Evolutionary conservation across 495 filamentous ascomycete species (phyloP).

Genomic region (Acidiella bohemica): DNA sequence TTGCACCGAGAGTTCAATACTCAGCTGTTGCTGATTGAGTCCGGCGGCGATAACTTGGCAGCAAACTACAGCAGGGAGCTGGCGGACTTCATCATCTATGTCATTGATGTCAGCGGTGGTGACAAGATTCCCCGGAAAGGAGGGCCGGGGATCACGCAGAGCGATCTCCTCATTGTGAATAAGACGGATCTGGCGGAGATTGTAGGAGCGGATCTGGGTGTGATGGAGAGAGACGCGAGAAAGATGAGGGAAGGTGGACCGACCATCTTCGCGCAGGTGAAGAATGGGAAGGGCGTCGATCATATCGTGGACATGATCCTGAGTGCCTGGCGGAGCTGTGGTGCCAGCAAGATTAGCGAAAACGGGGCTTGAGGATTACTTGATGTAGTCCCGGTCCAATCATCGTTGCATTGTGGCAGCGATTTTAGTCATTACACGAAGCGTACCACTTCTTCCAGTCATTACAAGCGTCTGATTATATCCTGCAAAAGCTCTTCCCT

Average conservation of each 20-base stretch:
- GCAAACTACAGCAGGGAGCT: slow-evolving; percentile 91
- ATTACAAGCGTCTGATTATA: no score
- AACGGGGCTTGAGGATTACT: no score
- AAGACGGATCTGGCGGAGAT: slow-evolving; percentile 90
- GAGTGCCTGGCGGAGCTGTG: slow-evolving; percentile 74
- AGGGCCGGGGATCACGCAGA: slow-evolving; percentile 91
- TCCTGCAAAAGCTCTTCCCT: no score
- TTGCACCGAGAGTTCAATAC: slow-evolving; percentile 63
- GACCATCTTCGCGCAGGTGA: slow-evolving; percentile 94
- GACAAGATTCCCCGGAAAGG: slow-evolving; percentile 96
- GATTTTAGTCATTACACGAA: no score
- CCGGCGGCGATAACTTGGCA: slow-evolving; percentile 88
- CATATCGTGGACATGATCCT: slow-evolving; percentile 78
- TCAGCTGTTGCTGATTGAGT: slow-evolving; percentile 79
- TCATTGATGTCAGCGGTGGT: slow-evolving; percentile 93
- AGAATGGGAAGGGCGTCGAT: slow-evolving; percentile 71
- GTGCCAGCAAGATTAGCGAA: no score
- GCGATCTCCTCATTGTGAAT: slow-evolving; percentile 82
- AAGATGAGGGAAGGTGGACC: slow-evolving; percentile 91
- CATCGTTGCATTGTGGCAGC: no score
- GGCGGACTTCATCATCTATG: slow-evolving; percentile 95
- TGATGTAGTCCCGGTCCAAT: no score
- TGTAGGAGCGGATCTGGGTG: slow-evolving; percentile 76
- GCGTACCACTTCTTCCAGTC: no score
- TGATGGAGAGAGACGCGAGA: slow-evolving; percentile 90